Evolutionary conservation across 106 monocot species (phyloP), one percentile per base, ranked within the genome.

Genomic region (Dendrobium nobile): DNA sequence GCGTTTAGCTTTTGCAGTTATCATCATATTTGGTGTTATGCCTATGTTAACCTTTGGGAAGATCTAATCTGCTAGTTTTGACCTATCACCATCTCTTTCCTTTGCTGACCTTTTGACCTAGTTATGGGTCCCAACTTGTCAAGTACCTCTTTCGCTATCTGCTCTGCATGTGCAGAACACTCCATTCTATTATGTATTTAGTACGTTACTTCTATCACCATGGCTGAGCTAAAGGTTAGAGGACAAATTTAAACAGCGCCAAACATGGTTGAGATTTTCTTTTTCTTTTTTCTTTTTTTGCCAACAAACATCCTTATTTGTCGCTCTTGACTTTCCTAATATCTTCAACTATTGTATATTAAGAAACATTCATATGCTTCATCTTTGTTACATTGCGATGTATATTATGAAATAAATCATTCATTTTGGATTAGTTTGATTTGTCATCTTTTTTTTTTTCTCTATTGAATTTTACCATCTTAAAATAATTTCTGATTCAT

Each of bases 401-500:
- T 56, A 4, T 56, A 16, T 5, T 61, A 22, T 24, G 61, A 61
- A 61, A 22, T 11, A 51, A 61, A 19, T 61, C 4, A 61, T 8
- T 8, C 61, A 61, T 22, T 61, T 61, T 19, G 61, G 22, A 22
- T 61, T 61, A 54, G 19, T 61, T 61, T 61, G 61, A 61, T 61
- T 61, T 61, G 4, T 17, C 15, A 56, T 45, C 45, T 45, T 56
- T 18, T 56, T 55, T 55, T 54, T 55, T 56, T 56, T 56, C 19
- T 56, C 18, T 15, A 56, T 56, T 56, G 8, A 7, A 41, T 76
- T 76, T 76, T 41, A 74, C 26, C 76, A 51, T 48, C 19, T 37
- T 64, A 15, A 6, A 83, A 47, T 72, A 31, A 16, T 81, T n/a
- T 74, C 79, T 86, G 73, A 73, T 47, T 72, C 33, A 42, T 58